Evolutionary conservation across 306 rosid genomes (phyloP).

Genomic region (barrel medic (Medicago truncatula)): MtrunA17r5.0-ANR NC_053049.1:45043001-45043500

Average conservation of each 20-base stretch:
- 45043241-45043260: conserved; percentile 16
- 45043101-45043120: conserved; percentile 77
- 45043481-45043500: conserved; percentile 6
- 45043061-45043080: conserved; percentile 95
- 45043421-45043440: conserved; percentile 5
- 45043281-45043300: conserved; percentile 3
- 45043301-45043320: neutral
- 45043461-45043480: neutral
- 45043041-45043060: conserved; percentile 98
- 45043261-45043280: neutral
- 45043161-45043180: neutral
- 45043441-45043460: neutral
- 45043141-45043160: conserved; percentile 11
- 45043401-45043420: conserved; percentile 5
- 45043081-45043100: conserved; percentile 97
- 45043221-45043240: neutral
- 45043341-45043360: conserved; percentile 6
- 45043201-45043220: neutral
- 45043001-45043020: conserved; percentile 88
- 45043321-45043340: neutral
- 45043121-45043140: conserved; percentile 10
- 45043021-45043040: conserved; percentile 97
- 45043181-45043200: conserved; percentile 12
- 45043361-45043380: conserved; percentile 10
- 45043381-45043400: conserved; percentile 21